These are phyloP conservation scores for Globisporangium uncinulatum DNA, from an alignment of 352 stramenopile genomes.

Conservation along the genomic window DNA sequence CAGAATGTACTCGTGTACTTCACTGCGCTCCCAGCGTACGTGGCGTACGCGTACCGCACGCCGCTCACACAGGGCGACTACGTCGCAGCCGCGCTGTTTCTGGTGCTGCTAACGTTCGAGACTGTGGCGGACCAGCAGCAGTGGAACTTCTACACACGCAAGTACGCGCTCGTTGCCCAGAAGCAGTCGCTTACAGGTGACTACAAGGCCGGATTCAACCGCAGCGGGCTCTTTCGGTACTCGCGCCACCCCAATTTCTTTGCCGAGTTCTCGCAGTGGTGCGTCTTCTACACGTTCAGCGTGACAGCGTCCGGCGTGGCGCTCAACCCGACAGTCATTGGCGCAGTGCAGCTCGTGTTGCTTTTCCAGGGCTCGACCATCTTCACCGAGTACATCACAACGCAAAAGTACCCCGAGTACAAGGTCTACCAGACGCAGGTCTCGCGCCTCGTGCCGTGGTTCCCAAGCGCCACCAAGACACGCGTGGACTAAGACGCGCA, in stretches of 20 bases:
- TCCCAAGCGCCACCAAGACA: conserved; percentile 15
- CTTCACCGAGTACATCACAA: conserved; percentile 89
- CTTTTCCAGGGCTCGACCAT: conserved; percentile 89
- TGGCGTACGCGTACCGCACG: conserved; percentile 41
- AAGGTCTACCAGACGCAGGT: conserved; percentile 76
- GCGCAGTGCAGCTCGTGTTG: conserved; percentile 73
- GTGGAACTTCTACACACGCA: conserved; percentile 86
- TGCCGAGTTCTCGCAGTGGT: conserved; percentile 88
- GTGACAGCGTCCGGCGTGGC: conserved; percentile 39
- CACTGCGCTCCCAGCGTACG: conserved; percentile 70
- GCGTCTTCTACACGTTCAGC: conserved; percentile 88
- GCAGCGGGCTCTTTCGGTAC: conserved; percentile 87
- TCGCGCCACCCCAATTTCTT: conserved; percentile 94
- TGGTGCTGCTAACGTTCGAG: conserved; percentile 74
- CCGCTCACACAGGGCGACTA: conserved; percentile 65
- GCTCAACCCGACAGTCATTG: conserved; percentile 75
- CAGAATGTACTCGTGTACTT: conserved; percentile 86
- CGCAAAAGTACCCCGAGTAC: conserved; percentile 88
- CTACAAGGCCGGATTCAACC: conserved; percentile 74
- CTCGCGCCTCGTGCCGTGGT: conserved; percentile 62
- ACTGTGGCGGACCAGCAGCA: conserved; percentile 90
- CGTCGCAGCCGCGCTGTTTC: conserved; percentile 55
- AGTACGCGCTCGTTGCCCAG: conserved; percentile 56
- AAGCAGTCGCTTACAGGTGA: conserved; percentile 59
- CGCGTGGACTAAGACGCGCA: conserved; percentile 2